phyloP scores from a whole-genome alignment of 345 rosid genomes.

The Sisymbrium altissimum region DNA sequence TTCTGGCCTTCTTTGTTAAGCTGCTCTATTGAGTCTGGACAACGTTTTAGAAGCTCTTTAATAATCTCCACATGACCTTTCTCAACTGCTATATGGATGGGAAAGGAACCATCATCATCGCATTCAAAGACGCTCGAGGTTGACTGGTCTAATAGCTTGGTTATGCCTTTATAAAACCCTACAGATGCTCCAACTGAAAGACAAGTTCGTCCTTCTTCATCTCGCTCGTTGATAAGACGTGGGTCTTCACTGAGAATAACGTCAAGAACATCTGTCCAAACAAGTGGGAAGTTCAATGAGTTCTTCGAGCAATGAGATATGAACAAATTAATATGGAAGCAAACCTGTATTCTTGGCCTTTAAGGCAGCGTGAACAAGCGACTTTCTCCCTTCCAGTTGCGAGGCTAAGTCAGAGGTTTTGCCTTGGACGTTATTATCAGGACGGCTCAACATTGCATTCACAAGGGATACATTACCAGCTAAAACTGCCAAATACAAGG shows the following conservation, averaged over 20 bases:
- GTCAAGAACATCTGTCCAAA: not conserved
- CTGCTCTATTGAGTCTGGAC: not conserved
- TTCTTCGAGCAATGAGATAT: too few relatives aligned
- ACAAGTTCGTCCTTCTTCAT: slow-evolving; percentile 20
- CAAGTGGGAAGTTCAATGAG: too few relatives aligned
- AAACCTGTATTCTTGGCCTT: not conserved
- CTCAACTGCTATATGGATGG: slow-evolving; percentile 11
- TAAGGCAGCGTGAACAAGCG: not conserved
- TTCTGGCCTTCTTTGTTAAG: not conserved
- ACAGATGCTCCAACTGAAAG: not conserved
- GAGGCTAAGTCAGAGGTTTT: too few relatives aligned
- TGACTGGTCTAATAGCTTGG: not conserved
- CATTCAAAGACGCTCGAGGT: not conserved
- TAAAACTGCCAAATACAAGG: slow-evolving; percentile 16
- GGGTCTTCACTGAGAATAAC: not conserved
- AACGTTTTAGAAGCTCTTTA: not conserved
- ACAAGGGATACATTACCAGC: not conserved
- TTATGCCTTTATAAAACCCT: not conserved
- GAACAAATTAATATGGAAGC: too few relatives aligned
- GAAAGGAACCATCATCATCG: slow-evolving; percentile 7
- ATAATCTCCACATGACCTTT: not conserved
- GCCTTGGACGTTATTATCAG: too few relatives aligned
- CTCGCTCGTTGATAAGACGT: not conserved
- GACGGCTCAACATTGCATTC: not conserved
- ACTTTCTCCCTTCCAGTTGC: not conserved